Percentiles rank a stretch among this genome's conserved stretches.
Conservation (phyloP, 768 basidiomycete genomes). For the Leccinum ochraceum region DNA sequence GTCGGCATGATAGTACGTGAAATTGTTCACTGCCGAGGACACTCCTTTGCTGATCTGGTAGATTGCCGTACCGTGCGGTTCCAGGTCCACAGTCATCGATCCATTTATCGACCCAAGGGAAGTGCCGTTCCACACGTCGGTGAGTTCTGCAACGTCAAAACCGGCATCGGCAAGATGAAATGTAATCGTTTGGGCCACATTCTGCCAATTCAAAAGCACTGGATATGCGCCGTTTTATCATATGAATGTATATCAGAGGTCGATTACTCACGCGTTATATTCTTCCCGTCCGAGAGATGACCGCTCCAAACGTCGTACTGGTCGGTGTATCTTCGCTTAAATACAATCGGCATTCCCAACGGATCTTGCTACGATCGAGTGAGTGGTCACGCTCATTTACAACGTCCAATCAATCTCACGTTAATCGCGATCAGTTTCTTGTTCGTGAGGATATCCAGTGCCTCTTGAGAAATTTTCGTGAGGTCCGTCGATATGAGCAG, state of each 20-base stretch:
- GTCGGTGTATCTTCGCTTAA: constrained; percentile 13
- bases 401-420: neutral
- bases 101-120: neutral
- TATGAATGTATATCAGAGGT: neutral
- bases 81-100: neutral
- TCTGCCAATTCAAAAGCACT: constrained; percentile 14
- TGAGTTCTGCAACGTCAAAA: constrained; percentile 3
- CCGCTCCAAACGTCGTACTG: constrained; percentile 10
- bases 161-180: constrained; percentile 7
- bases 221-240: neutral
- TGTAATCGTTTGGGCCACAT: neutral
- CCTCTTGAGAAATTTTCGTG: constrained; percentile 1
- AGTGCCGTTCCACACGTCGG: constrained; percentile 8
- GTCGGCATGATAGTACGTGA: neutral
- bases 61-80: constrained; percentile 7
- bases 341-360: neutral
- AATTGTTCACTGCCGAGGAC: neutral
- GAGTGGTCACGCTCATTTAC: neutral
- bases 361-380: constrained; percentile 13
- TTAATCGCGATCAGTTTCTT: constrained; percentile 7
- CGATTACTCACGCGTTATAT: constrained; percentile 4
- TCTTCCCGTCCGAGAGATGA: constrained; percentile 8
- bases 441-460: constrained; percentile 9
- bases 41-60: constrained; percentile 3
- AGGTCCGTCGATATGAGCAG: constrained; percentile 16